Percentiles rank a stretch among this genome's conserved stretches.
These are phyloP conservation scores for Candida namnaoensis DNA, from an alignment of 805 yeast species.

Conservation along the genomic window DNA sequence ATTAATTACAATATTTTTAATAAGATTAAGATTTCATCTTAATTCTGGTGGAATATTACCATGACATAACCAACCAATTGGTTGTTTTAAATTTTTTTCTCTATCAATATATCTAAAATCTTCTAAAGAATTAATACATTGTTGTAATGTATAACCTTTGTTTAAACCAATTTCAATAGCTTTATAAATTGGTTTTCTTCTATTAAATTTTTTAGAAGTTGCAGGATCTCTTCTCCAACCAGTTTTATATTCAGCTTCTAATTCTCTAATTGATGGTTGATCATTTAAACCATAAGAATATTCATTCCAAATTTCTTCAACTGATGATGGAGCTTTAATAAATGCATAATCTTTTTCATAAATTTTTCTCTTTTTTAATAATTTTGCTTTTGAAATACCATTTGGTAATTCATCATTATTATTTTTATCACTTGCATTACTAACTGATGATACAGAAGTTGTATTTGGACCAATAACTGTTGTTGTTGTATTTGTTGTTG, in stretches of 20 bases:
- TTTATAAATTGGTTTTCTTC: conserved; percentile 44
- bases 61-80: conserved; percentile 35
- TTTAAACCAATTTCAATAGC: conserved; percentile 43
- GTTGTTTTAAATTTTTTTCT: conserved; percentile 31
- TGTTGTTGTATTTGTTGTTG: too few species aligned
- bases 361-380: conserved; percentile 15
- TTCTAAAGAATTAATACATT: conserved; percentile 38
- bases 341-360: conserved; percentile 26
- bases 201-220: conserved; percentile 40
- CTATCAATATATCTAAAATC: conserved; percentile 31
- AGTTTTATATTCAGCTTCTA: conserved; percentile 40
- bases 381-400: conserved; percentile 1
- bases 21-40: conserved; percentile 2
- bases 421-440: too few species aligned
- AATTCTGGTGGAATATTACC: conserved; percentile 26
- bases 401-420: not conserved
- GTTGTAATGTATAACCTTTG: conserved; percentile 33
- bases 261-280: conserved; percentile 41
- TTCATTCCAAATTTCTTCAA: conserved; percentile 48
- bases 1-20: too few species aligned
- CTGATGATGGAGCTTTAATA: conserved; percentile 34
- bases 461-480: too few species aligned
- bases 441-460: too few species aligned
- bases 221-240: conserved; percentile 51
- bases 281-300: conserved; percentile 42